A percentile compares a stretch with the other conserved stretches of the same genome.
phyloP scores from a whole-genome alignment of 768 basidiomycete species.

The Suillus plorans region DNA sequence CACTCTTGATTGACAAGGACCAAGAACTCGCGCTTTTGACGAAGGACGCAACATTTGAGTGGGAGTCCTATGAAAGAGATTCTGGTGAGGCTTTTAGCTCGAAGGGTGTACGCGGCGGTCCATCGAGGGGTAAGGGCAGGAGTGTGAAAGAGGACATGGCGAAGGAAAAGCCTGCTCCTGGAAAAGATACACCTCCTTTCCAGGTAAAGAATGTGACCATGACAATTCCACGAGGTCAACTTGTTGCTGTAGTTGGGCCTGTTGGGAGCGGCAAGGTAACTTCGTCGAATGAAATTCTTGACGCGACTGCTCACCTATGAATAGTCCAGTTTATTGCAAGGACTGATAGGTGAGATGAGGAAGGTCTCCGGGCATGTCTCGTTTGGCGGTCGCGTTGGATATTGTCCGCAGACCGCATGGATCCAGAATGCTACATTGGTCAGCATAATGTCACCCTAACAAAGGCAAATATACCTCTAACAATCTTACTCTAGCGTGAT shows the following conservation, averaged over 20 bases:
- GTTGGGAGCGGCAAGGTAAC: constrained; percentile 66
- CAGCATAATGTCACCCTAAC: background rate
- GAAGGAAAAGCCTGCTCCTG: constrained; percentile 12
- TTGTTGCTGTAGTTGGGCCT: constrained; percentile 65
- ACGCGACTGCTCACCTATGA: background rate
- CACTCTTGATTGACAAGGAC: constrained; percentile 43
- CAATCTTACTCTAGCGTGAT: constrained; percentile 44
- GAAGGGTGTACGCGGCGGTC: constrained; percentile 6
- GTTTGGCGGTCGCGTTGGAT: constrained; percentile 65
- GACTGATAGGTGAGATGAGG: constrained; percentile 72
- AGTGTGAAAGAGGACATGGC: constrained; percentile 10
- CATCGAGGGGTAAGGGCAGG: background rate
- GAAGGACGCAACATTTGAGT: constrained; percentile 59
- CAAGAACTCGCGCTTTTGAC: constrained; percentile 51
- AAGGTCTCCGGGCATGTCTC: constrained; percentile 47
- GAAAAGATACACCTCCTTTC: constrained; percentile 33
- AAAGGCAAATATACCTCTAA: background rate
- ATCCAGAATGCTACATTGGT: constrained; percentile 70
- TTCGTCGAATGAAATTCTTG: background rate
- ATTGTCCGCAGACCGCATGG: constrained; percentile 76
- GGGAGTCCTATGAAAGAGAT: constrained; percentile 44
- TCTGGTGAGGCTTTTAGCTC: constrained; percentile 2
- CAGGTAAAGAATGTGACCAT: constrained; percentile 50
- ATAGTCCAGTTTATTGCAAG: constrained; percentile 56
- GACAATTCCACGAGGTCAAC: constrained; percentile 52